Conservation (phyloP, 805 yeast genomes). For the Candida multigemmis region DNA sequence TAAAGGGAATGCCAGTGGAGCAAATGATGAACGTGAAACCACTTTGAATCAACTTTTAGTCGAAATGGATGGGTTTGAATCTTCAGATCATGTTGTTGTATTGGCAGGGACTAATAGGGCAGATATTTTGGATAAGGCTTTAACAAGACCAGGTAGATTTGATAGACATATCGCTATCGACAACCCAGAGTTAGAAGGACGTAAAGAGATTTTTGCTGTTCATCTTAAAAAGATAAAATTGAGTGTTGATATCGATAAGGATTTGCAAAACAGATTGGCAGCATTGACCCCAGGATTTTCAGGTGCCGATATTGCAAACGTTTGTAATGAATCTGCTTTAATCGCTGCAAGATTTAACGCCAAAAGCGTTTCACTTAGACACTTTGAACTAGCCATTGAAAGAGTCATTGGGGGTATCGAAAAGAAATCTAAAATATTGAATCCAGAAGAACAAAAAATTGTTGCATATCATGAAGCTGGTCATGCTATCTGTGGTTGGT, state of each 20-base stretch:
- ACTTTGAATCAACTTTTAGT: slow-evolving; percentile 87
- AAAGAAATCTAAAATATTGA: slow-evolving; percentile 69
- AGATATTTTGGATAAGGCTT: slow-evolving; percentile 82
- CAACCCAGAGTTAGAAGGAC: slow-evolving; percentile 81
- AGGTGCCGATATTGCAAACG: slow-evolving; percentile 94
- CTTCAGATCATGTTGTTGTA: slow-evolving; percentile 86
- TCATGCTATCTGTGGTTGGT: slow-evolving; percentile 96
- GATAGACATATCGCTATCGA: slow-evolving; percentile 85
- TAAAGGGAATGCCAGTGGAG: slow-evolving; percentile 63
- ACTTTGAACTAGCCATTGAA: slow-evolving; percentile 89
- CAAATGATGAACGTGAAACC: slow-evolving; percentile 85
- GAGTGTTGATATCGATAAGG: slow-evolving; percentile 28
- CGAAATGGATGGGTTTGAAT: slow-evolving; percentile 91
- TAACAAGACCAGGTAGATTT: slow-evolving; percentile 91
- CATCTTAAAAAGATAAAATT: slow-evolving; percentile 59
- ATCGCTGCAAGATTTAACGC: slow-evolving; percentile 81
- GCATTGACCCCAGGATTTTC: slow-evolving; percentile 93
- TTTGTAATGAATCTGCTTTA: slow-evolving; percentile 90
- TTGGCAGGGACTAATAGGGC: slow-evolving; percentile 93
- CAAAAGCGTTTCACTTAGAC: slow-evolving; percentile 49
- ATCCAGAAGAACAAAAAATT: slow-evolving; percentile 71
- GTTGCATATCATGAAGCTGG: slow-evolving; percentile 97
- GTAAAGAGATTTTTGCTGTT: slow-evolving; percentile 78
- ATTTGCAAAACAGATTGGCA: slow-evolving; percentile 73
- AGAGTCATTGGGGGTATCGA: slow-evolving; percentile 93